Conservation (phyloP, 345 rosid genomes). For the Tarenaya hassleriana region DNA sequence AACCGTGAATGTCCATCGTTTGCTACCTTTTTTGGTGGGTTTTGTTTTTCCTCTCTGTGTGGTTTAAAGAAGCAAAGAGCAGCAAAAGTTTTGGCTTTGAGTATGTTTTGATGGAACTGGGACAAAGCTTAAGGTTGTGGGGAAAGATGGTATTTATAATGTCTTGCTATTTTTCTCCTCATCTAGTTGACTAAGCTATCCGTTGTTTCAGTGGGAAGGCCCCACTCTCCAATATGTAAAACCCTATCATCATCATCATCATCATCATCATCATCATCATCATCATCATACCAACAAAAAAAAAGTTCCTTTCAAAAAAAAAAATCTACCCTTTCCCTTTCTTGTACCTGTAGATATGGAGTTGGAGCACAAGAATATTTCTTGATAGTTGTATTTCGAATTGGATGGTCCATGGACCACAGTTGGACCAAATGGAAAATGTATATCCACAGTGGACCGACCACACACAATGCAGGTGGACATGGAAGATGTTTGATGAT, state of each 20-base stretch:
- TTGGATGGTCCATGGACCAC: too few relatives aligned
- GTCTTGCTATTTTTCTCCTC: constrained; percentile 15
- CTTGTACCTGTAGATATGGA: too few relatives aligned
- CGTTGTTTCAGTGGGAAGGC: constrained; percentile 14
- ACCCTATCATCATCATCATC: constrained; percentile 24
- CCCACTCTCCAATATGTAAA: constrained; percentile 30
- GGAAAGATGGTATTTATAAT: constrained; percentile 30
- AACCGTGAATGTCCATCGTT: constrained; percentile 22
- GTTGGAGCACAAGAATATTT: too few relatives aligned
- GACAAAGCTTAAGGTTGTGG: constrained; percentile 23
- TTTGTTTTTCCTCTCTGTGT: too few relatives aligned
- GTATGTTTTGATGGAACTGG: constrained; percentile 23
- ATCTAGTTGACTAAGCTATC: constrained; percentile 7
- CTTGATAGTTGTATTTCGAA: too few relatives aligned
- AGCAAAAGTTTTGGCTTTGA: constrained; percentile 19
- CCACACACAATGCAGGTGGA: too few relatives aligned
- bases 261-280: constrained; percentile 22
- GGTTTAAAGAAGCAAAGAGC: constrained; percentile 13
- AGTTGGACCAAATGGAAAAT: too few relatives aligned
- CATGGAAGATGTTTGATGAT: too few relatives aligned
- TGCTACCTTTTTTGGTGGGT: background rate
- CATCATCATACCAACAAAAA: constrained; percentile 25
- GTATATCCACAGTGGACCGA: too few relatives aligned
- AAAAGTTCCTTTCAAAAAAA: too few relatives aligned
- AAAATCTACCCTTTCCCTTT: too few relatives aligned